These are phyloP conservation scores for Exidia glandulosa DNA, from an alignment of 768 basidiomycete genomes.

Conservation along the genomic window DNA sequence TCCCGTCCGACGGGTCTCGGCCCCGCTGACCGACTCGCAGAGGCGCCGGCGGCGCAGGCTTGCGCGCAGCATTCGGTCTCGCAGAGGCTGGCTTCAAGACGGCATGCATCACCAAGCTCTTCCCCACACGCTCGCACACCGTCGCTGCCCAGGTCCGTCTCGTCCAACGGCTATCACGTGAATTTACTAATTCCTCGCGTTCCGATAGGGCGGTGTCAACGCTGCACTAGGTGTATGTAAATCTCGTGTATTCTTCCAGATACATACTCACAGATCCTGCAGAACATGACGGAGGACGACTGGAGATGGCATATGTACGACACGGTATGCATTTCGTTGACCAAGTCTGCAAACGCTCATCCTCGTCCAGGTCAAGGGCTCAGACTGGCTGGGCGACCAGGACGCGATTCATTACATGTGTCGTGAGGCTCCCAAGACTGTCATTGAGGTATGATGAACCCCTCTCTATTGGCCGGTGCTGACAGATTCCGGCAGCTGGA, in stretches of 20 bases:
- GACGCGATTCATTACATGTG: conserved; percentile 99
- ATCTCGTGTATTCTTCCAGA: neutral
- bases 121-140: conserved; percentile 97
- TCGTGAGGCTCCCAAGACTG: conserved; percentile 86
- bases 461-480: neutral
- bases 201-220: conserved; percentile 83
- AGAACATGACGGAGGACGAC: conserved; percentile 99
- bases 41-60: conserved; percentile 95
- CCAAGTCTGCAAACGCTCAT: conserved; percentile 9
- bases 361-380: conserved; percentile 79
- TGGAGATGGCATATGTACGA: conserved; percentile 99
- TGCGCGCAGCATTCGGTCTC: conserved; percentile 95
- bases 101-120: conserved; percentile 97
- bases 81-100: conserved; percentile 98
- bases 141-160: conserved; percentile 83
- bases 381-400: conserved; percentile 99
- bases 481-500: conserved; percentile 56
- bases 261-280: conserved; percentile 19
- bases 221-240: conserved; percentile 74
- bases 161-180: neutral
- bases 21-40: conserved; percentile 30
- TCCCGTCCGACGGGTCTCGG: neutral
- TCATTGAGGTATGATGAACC: conserved; percentile 60
- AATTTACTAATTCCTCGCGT: conserved; percentile 8
- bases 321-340: conserved; percentile 43